phyloP scores from a whole-genome alignment of 139 green algal genomes.

The Micractinium sp. region DNA sequence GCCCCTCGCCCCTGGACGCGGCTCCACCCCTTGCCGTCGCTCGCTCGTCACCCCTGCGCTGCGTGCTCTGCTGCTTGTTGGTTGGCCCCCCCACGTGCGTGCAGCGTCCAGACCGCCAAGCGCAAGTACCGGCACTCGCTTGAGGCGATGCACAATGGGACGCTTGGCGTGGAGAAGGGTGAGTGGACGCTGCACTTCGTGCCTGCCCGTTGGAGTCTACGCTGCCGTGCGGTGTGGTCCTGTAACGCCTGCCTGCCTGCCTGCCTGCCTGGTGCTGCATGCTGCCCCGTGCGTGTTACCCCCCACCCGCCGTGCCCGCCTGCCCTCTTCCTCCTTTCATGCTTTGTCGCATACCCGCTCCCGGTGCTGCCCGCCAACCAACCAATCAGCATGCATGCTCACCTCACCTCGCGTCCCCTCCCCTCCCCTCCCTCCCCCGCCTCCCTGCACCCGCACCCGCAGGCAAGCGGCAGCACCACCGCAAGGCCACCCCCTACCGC shows the following conservation, averaged over 20 bases:
- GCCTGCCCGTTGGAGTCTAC: too few species aligned
- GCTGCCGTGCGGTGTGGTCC: too few species aligned
- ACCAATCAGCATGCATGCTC: not conserved
- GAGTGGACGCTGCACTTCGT: not conserved
- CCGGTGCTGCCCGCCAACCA: too few species aligned
- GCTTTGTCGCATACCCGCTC: too few species aligned
- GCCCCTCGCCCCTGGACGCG: not conserved
- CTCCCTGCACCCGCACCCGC: not conserved
- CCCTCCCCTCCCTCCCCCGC: too few species aligned
- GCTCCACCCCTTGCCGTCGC: too few species aligned
- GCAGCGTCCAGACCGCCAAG: constrained; percentile 35
- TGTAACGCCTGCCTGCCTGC: too few species aligned
- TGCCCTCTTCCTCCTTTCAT: not conserved
- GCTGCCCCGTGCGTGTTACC: too few species aligned
- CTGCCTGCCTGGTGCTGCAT: too few species aligned
- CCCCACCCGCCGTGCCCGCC: not conserved
- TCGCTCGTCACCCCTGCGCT: not conserved
- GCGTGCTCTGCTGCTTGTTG: not conserved
- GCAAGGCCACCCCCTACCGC: constrained; percentile 44
- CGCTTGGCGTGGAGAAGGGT: constrained; percentile 23
- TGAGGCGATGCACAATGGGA: constrained; percentile 19
- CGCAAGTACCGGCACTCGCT: constrained; percentile 40
- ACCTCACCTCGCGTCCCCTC: not conserved
- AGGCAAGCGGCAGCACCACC: constrained; percentile 46
- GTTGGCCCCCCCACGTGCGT: not conserved